Evolutionary conservation across 176 grass and related monocot species (phyloP), one percentile per base, ranked within the genome.

Genomic region (Hyparrhenia diplandra): DNA sequence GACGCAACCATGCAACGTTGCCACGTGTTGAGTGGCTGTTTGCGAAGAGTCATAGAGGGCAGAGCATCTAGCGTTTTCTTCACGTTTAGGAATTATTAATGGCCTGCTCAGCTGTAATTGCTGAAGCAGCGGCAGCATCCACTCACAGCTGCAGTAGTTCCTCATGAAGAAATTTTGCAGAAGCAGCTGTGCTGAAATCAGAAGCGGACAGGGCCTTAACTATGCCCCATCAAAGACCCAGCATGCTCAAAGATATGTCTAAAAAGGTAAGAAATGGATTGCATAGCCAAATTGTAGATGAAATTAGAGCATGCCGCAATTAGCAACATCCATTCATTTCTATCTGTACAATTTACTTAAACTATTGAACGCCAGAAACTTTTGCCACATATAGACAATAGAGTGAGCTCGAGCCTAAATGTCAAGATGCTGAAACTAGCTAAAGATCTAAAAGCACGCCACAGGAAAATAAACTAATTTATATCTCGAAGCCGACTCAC

Each of bases 401-500:
- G 4, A 41, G 42, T 31, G n/a, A 76, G 2, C 39, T 41, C 46
- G 6, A 1, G 36, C 23, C 31, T 41, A 32, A 42, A 39, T 73
- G 46, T 42, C 28, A 52, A 4, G 31, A 80, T 30, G 20, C 69
- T 69, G 13, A 68, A 69, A 28, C 29, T 63, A 75, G 36, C 10
- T 31, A 41, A 46, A 32, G 8, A 43, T 42, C 4, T 4, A 84
- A 62, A 84, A 46, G 14, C 42, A 29, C 0, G 5, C 1, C 5
- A 21, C 1, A 41, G 13, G 17, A 4, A 72, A 72, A 79, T 41
- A 59, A 67, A 12, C 8, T n/a, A 18, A 29, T 68, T 18, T 31
- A 29, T 57, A 29, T 64, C 14, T 32, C 23, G 20, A 73, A 73
- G 4, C 6, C 10, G 1, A 70, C 64, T 87, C 61, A 98, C 95